A percentile compares a stretch with the other conserved stretches of the same genome.
phyloP scores from a whole-genome alignment of 2,329 filamentous ascomycete genomes.

The Sclerotinia sclerotiorum region DNA sequence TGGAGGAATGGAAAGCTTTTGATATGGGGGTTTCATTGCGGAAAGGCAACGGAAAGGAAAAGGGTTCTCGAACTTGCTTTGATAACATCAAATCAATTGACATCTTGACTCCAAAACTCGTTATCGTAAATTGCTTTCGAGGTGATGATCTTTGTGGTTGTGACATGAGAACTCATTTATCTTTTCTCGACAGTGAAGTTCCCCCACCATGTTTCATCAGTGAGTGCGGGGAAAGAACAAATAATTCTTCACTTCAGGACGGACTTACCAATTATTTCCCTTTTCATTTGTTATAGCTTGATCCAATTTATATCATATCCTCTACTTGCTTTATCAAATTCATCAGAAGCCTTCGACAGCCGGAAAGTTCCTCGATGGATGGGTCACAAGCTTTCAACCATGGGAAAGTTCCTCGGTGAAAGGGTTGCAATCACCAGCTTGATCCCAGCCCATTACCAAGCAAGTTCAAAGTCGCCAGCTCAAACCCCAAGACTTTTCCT shows the following conservation, averaged over 20 bases:
- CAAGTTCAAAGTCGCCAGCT: background rate
- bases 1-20: background rate
- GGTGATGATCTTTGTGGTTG: background rate
- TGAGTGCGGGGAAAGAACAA: background rate
- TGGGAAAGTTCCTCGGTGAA: background rate
- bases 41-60: background rate
- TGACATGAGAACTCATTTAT: background rate
- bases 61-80: background rate
- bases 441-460: background rate
- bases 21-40: background rate
- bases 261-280: background rate
- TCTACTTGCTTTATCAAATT: background rate
- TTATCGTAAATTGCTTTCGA: background rate
- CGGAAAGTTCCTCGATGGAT: too few species aligned
- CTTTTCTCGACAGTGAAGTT: background rate
- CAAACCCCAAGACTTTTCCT: background rate
- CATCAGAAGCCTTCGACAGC: too few species aligned
- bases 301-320: background rate
- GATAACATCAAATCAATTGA: slow-evolving; percentile 8
- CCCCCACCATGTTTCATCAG: background rate
- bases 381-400: background rate
- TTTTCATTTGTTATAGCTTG: background rate
- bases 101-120: slow-evolving; percentile 6
- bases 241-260: background rate
- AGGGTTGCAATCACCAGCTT: background rate